These are phyloP conservation scores for Fusarium heterosporum DNA, from an alignment of 2,329 filamentous ascomycete species.

Conservation along the genomic window DNA sequence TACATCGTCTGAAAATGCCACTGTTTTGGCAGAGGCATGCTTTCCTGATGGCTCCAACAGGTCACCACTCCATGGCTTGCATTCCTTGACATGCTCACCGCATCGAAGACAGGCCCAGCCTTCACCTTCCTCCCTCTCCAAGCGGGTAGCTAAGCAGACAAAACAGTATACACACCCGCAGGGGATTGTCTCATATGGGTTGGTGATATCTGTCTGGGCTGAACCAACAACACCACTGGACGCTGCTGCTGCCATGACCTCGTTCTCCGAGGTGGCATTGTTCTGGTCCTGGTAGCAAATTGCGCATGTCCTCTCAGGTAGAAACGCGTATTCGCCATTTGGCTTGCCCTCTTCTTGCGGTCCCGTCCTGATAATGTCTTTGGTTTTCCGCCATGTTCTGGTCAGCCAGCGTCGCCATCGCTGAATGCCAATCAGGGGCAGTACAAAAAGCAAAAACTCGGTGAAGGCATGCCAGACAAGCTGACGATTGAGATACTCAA, in stretches of 20 bases:
- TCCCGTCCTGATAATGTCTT: slow-evolving; percentile 68
- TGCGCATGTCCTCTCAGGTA: slow-evolving; percentile 93
- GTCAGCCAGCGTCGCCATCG: slow-evolving; percentile 92
- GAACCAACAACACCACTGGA: slow-evolving; percentile 86
- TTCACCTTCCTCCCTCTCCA: slow-evolving; percentile 93
- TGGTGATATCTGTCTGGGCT: slow-evolving; percentile 92
- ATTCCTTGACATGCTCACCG: slow-evolving; percentile 84
- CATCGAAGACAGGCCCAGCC: slow-evolving; percentile 94
- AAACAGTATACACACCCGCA: slow-evolving; percentile 97
- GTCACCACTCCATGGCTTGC: slow-evolving; percentile 91
- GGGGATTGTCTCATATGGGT: slow-evolving; percentile 90
- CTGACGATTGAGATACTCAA: slow-evolving; percentile 97
- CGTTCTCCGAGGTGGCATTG: slow-evolving; percentile 75
- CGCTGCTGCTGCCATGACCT: slow-evolving; percentile 77
- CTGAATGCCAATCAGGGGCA: slow-evolving; percentile 95
- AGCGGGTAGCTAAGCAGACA: slow-evolving; percentile 88
- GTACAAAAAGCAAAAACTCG: slow-evolving; percentile 94
- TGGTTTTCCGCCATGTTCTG: slow-evolving; percentile 85
- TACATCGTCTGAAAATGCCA: slow-evolving; percentile 71
- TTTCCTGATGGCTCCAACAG: slow-evolving; percentile 72
- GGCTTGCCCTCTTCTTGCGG: slow-evolving; percentile 62
- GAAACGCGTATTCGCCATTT: slow-evolving; percentile 81
- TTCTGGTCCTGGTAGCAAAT: slow-evolving; percentile 98
- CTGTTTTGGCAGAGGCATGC: slow-evolving; percentile 63
- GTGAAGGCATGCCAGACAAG: slow-evolving; percentile 99